Evolutionary conservation across 2,329 filamentous ascomycete genomes (phyloP).

Genomic region (Pseudogymnoascus sp.): DNA sequence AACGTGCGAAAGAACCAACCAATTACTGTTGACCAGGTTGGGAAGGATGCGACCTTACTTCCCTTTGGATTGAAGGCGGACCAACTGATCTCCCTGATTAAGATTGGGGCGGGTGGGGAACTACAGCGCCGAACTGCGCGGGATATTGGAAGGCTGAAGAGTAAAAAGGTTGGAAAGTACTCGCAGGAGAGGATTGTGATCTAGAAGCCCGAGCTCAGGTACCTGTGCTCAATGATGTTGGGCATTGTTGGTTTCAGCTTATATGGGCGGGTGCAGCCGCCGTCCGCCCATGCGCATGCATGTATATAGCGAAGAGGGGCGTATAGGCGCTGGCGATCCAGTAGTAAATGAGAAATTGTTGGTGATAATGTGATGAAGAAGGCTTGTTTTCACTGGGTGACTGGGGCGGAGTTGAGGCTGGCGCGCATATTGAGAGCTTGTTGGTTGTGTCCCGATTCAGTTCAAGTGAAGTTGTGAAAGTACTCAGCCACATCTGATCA

Average conservation of each 20-base stretch:
- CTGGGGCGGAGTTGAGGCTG: conserved; percentile 2
- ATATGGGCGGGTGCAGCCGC: not conserved
- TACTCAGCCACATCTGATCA: conserved; percentile 5
- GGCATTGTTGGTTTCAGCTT: conserved; percentile 9
- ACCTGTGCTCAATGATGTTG: conserved; percentile 1
- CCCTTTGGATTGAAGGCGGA: conserved; percentile 65
- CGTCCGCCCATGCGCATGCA: not conserved
- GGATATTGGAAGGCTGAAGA: conserved; percentile 69
- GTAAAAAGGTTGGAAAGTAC: conserved; percentile 74
- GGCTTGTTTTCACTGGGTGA: not conserved
- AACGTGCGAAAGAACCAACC: conserved; percentile 34
- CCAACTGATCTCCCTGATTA: conserved; percentile 40
- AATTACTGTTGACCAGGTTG: conserved; percentile 37
- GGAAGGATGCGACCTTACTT: conserved; percentile 42
- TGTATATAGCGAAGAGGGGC: conserved; percentile 5
- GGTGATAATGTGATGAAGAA: not conserved
- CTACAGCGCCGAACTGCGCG: conserved; percentile 58
- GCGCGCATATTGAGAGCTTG: not conserved
- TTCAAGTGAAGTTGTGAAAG: not conserved
- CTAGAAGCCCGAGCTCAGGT: conserved; percentile 31
- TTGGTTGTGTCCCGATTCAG: not conserved
- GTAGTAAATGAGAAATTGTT: conserved; percentile 6
- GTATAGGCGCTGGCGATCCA: conserved; percentile 5
- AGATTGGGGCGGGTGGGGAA: conserved; percentile 63
- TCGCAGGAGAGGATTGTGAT: conserved; percentile 70